A percentile compares a stretch with the other conserved stretches of the same genome.
These are phyloP conservation scores for Populus nigra DNA, from an alignment of 345 rosid genomes.

Conservation along the genomic window DNA sequence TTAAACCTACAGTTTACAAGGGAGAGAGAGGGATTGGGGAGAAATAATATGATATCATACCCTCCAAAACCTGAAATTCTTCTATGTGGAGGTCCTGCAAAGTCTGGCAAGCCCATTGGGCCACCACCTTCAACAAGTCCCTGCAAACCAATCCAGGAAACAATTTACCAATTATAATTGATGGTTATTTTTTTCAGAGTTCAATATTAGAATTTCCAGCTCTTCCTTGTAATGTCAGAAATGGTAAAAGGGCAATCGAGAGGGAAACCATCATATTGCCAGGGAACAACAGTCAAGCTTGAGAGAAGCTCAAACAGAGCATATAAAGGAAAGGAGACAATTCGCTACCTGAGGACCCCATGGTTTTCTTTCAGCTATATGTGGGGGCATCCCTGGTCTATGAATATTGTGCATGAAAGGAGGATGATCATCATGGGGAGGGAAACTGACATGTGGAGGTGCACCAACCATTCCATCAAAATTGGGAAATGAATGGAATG, in stretches of 20 bases:
- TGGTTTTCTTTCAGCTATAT: conserved; percentile 57
- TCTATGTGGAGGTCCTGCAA: conserved; percentile 48
- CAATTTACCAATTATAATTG: not conserved
- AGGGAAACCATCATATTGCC: not conserved
- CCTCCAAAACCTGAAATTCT: conserved; percentile 55
- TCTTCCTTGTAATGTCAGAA: not conserved
- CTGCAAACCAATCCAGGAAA: conserved; percentile 35
- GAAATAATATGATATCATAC: conserved; percentile 24
- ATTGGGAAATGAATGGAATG: conserved; percentile 50
- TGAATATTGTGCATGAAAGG: conserved; percentile 47
- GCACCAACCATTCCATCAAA: conserved; percentile 57
- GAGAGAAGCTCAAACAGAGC: not conserved
- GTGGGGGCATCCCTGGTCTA: conserved; percentile 47
- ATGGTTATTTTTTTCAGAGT: too few relatives aligned
- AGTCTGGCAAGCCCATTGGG: conserved; percentile 48
- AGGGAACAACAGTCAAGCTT: not conserved
- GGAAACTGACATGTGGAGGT: conserved; percentile 50
- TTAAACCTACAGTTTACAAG: not conserved
- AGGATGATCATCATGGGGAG: conserved; percentile 49
- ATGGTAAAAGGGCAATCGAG: not conserved
- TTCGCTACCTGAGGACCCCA: conserved; percentile 66
- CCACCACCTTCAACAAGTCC: conserved; percentile 42
- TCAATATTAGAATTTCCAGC: not conserved
- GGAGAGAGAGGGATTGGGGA: not conserved
- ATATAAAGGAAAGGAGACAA: not conserved